Conservation (phyloP, 352 stramenopile species). For the Pythium volutum region DNA sequence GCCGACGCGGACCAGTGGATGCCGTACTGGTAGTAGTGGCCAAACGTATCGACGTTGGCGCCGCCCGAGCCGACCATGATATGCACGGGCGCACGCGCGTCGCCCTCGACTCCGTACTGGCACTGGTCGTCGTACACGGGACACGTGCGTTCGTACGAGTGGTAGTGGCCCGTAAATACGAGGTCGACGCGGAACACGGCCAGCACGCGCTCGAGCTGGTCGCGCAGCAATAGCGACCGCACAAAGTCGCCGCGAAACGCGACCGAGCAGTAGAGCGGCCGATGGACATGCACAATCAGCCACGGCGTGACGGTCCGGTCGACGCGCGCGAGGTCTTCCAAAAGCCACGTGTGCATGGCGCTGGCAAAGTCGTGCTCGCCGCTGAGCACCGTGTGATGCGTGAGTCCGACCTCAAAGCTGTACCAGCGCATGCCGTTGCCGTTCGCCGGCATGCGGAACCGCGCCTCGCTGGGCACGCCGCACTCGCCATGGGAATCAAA, state of each 20-base stretch:
- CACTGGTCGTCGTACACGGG: conserved; percentile 16
- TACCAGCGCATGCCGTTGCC: conserved; percentile 31
- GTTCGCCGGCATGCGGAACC: conserved; percentile 48
- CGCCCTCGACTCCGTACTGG: neutral
- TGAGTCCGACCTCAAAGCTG: conserved; percentile 25
- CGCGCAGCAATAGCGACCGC: conserved; percentile 15
- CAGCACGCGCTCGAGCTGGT: conserved; percentile 23
- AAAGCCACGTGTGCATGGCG: conserved; percentile 26
- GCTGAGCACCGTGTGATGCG: conserved; percentile 23
- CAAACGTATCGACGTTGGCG: conserved; percentile 26
- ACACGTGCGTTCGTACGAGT: conserved; percentile 31
- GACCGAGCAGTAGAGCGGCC: conserved; percentile 24
- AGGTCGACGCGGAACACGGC: conserved; percentile 24
- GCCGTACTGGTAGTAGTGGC: conserved; percentile 12
- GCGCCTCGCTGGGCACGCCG: conserved; percentile 45
- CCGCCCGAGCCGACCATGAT: conserved; percentile 32
- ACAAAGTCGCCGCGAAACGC: conserved; percentile 11
- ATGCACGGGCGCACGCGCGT: conserved; percentile 23
- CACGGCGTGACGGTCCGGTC: conserved; percentile 22
- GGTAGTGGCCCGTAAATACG: conserved; percentile 29
- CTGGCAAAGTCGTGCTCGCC: conserved; percentile 27
- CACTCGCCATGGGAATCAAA: conserved; percentile 54
- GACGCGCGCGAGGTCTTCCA: conserved; percentile 13
- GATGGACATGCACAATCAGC: conserved; percentile 25
- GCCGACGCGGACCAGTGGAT: conserved; percentile 17